A percentile compares a stretch with the other conserved stretches of the same genome.
Evolutionary conservation across 1,139 yeast species (phyloP).

Genomic region (Meyerozyma carpophila): DNA sequence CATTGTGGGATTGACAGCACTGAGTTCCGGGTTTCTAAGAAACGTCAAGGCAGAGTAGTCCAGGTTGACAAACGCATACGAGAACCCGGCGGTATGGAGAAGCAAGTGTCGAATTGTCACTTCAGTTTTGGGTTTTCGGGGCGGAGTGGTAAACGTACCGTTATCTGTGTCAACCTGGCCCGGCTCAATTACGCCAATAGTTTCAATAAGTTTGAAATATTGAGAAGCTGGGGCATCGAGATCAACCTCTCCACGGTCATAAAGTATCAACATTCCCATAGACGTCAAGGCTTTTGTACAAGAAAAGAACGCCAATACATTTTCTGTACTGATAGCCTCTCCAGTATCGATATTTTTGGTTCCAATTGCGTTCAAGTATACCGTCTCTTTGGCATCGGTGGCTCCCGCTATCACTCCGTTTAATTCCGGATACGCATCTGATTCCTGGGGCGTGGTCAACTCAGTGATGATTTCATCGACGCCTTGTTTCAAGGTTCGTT

Average conservation of each 20-base stretch:
- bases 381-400: conserved; percentile 17
- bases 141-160: conserved; percentile 28
- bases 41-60: conserved; percentile 19
- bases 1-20: conserved; percentile 19
- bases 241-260: conserved; percentile 38
- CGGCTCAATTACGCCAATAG: conserved; percentile 35
- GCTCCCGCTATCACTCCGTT: conserved; percentile 27
- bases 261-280: conserved; percentile 40
- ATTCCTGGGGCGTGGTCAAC: conserved; percentile 3
- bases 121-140: conserved; percentile 27
- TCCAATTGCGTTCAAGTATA: conserved; percentile 24
- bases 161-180: conserved; percentile 26
- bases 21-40: conserved; percentile 15
- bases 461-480: conserved; percentile 2
- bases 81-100: conserved; percentile 48
- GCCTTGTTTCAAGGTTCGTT: background rate
- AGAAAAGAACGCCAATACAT: conserved; percentile 35
- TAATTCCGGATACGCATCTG: conserved; percentile 5
- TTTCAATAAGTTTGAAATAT: conserved; percentile 37
- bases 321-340: conserved; percentile 13
- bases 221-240: conserved; percentile 37
- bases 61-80: conserved; percentile 38
- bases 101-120: conserved; percentile 46
- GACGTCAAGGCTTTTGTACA: conserved; percentile 47
- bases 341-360: conserved; percentile 12